Evolutionary conservation across 495 filamentous ascomycete species (phyloP).

Genomic region (Penicillium coprophilum): DNA sequence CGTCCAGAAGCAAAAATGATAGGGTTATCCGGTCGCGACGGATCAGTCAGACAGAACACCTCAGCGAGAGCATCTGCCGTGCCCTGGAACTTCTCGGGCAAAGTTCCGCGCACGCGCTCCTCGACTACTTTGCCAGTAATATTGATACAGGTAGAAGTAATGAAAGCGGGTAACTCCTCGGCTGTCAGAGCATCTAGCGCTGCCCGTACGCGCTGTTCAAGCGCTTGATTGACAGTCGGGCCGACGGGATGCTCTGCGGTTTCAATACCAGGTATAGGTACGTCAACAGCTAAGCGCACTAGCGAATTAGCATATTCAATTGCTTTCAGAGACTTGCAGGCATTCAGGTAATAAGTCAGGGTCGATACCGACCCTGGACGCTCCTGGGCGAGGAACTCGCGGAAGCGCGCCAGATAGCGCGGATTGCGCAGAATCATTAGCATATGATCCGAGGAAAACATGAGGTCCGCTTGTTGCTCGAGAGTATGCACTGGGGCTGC

Average conservation of each 20-base stretch:
- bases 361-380: conserved; percentile 68
- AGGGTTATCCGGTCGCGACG: conserved; percentile 68
- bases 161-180: conserved; percentile 69
- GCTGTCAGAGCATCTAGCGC: conserved; percentile 59
- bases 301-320: conserved; percentile 67
- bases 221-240: conserved; percentile 49
- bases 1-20: conserved; percentile 77
- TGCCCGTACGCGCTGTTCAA: conserved; percentile 58
- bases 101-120: conserved; percentile 33
- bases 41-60: conserved; percentile 76
- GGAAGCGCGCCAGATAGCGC: conserved; percentile 60
- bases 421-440: conserved; percentile 60
- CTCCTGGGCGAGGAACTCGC: conserved; percentile 67
- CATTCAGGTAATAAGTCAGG: conserved; percentile 64
- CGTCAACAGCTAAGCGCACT: conserved; percentile 41
- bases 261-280: conserved; percentile 40
- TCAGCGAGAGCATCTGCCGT: conserved; percentile 69
- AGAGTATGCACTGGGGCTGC: conserved; percentile 38
- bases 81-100: conserved; percentile 45
- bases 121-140: conserved; percentile 38
- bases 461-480: conserved; percentile 58
- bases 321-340: conserved; percentile 67
- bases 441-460: conserved; percentile 67
- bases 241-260: conserved; percentile 45
- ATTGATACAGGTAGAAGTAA: conserved; percentile 47